Base-by-base conservation (phyloP, 2,329 filamentous ascomycete genomes). In the Zymoseptoria tritici region DNA sequence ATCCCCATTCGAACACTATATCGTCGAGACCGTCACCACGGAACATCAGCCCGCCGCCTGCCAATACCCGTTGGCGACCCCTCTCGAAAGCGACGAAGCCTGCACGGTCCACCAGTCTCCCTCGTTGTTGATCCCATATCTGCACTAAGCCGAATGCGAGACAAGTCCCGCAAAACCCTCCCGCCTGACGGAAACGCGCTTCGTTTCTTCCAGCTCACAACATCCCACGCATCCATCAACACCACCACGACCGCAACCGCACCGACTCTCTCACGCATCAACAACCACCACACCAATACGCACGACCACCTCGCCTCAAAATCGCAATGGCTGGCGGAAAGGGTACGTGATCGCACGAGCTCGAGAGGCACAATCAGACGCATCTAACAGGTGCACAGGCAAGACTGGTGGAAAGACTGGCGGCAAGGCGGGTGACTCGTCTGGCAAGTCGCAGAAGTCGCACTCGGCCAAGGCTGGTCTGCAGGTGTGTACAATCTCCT, bases 381-480 rank as follows among this genome's bases (percentile, higher is more conserved):
- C 59, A 62, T 68, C 70, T 74, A 64, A 74, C 71, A 63, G 57
- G 52, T 65, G 53, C 55, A 62, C 67, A 81, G 79, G 79, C 67
- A 81, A 81, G 72, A 80, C 79, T 69, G 91, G 92, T 71, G 92
- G 92, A 74, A 96, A 95, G 86, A 92, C 88, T 60, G 90, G 90
- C 71, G 89, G 90, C 70, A 94, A 94, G 82, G 84, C 85, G 67
- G 71, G 72, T 57, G 84, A 82, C 71, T 87, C 86, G 67, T 80
- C 86, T 75, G 90, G 89, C 81, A 96, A 96, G 82, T 88, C 90
- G 74, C 90, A 95, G 80, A 96, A 94, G 80, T 87, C 85, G 71
- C 92, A 96, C 82, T 96, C 91, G 71, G 90, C 91, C 73, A 92
- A 94, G 78, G 92, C 92, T 75, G 92, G 92, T 75, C 84, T 97